Evolutionary conservation across 441 rosid species (phyloP).

Genomic region (Adansonia madagascariensis): DNA sequence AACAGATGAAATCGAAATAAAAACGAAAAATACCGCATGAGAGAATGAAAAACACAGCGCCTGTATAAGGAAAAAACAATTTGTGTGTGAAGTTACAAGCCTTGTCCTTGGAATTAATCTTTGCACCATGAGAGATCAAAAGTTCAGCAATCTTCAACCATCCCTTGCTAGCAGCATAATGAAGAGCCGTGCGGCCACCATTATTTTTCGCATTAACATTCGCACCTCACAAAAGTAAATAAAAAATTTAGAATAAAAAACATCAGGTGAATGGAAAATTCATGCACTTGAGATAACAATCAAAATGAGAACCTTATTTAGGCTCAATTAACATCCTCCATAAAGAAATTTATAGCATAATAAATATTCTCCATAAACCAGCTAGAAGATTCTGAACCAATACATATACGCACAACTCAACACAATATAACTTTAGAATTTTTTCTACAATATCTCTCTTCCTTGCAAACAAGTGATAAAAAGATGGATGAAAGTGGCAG

Average conservation of each 20-base stretch:
- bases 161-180: slow-evolving; percentile 96
- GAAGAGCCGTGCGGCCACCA: slow-evolving; percentile 87
- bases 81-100: slow-evolving; percentile 43
- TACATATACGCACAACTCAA: background rate
- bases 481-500: slow-evolving; percentile 19
- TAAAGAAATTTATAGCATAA: background rate
- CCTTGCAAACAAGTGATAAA: too few species aligned
- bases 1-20: background rate
- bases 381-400: background rate
- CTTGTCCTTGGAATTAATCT: slow-evolving; percentile 72
- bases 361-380: background rate
- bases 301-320: slow-evolving; percentile 1
- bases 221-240: slow-evolving; percentile 54
- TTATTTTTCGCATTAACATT: slow-evolving; percentile 74
- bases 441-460: too few species aligned
- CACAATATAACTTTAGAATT: background rate
- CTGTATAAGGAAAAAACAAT: slow-evolving; percentile 2
- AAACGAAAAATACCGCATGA: background rate
- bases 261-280: background rate
- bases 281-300: background rate
- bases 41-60: slow-evolving; percentile 15
- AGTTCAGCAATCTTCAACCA: slow-evolving; percentile 65
- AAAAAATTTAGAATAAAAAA: background rate
- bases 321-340: background rate
- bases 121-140: slow-evolving; percentile 67